phyloP scores from a whole-genome alignment of 495 filamentous ascomycete species.

The Antarctomyces pellizariae region DNA sequence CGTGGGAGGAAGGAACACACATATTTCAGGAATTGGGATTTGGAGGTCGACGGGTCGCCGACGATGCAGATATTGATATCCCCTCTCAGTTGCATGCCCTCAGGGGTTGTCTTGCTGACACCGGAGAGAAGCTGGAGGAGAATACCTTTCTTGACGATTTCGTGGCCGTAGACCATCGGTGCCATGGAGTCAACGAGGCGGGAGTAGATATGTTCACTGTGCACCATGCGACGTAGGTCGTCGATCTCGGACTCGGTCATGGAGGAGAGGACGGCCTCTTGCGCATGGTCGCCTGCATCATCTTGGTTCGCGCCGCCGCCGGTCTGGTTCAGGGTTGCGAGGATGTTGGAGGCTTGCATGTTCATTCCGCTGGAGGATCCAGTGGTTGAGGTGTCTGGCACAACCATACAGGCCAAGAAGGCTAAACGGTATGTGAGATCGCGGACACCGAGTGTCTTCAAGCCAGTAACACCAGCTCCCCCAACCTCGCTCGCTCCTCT shows the following conservation, averaged over 20 bases:
- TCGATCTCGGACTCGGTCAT: slow-evolving; percentile 69
- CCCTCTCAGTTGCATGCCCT: slow-evolving; percentile 82
- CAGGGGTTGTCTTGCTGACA: slow-evolving; percentile 69
- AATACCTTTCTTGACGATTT: slow-evolving; percentile 92
- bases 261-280: slow-evolving; percentile 65
- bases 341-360: slow-evolving; percentile 53
- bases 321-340: slow-evolving; percentile 57
- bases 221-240: slow-evolving; percentile 78
- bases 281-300: slow-evolving; percentile 57
- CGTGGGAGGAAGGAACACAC: slow-evolving; percentile 88
- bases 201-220: slow-evolving; percentile 83
- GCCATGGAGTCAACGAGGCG: slow-evolving; percentile 90
- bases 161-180: slow-evolving; percentile 91
- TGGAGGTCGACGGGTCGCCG: slow-evolving; percentile 92
- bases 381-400: slow-evolving; percentile 63
- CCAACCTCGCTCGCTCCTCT: slow-evolving; percentile 56
- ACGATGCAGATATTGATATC: slow-evolving; percentile 99
- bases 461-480: slow-evolving; percentile 59
- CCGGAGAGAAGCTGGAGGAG: slow-evolving; percentile 84
- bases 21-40: slow-evolving; percentile 97
- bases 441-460: slow-evolving; percentile 81
- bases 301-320: slow-evolving; percentile 33
- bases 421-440: slow-evolving; percentile 94
- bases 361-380: slow-evolving; percentile 45
- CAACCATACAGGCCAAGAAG: slow-evolving; percentile 94